Evolutionary conservation across 2,329 filamentous ascomycete species (phyloP), one percentile per base, ranked within the genome.

Genomic region (Onygenales sp.): DNA sequence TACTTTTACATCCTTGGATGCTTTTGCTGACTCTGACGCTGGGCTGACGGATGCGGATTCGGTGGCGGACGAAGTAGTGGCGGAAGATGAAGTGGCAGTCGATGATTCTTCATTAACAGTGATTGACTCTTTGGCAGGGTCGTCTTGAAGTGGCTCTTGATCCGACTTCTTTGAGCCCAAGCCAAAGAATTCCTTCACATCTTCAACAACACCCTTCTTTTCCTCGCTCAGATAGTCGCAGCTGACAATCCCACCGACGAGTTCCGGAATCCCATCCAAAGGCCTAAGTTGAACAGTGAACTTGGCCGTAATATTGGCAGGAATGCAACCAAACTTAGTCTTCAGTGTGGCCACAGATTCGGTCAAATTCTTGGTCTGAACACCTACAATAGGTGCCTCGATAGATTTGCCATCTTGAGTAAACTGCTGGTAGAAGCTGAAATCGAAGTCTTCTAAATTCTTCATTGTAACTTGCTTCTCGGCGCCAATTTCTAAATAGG

Each of bases 141-240:
- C 81, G 21, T 79, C 86, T 55, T 81, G 79, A 36, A 95, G 65
- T 6, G 80, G 74, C 57, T 80, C 78, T 70, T 95, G 87, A 53
- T 92, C 87, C 58, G 87, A 86, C 72, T 95, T 95, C 73, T 88
- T 89, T 64, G 87, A 87, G 31, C 92, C 93, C 66, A 97, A 91
- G 5, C 93, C 93, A 65, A 98, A 94, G 57, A 96, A 81, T 59
- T 91, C 94, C 78, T 98, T 98, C 59, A 97, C 88, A 43, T 89
- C 91, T 64, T 95, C 92, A 47, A 96, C 87, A 48, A 97, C 81
- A 50, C 87, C 88, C 67, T 90, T 88, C 70, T 82, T 82, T 46
- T 84, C 83, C 7, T 72, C 68, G 4, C 78, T 79, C 51, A 94
- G 87, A 31, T 86, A 81, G 67, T 95, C 88, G 65, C 93, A 98